phyloP scores from a whole-genome alignment of 1,284 basidiomycete genomes.

The Puccinia coronata region DNA sequence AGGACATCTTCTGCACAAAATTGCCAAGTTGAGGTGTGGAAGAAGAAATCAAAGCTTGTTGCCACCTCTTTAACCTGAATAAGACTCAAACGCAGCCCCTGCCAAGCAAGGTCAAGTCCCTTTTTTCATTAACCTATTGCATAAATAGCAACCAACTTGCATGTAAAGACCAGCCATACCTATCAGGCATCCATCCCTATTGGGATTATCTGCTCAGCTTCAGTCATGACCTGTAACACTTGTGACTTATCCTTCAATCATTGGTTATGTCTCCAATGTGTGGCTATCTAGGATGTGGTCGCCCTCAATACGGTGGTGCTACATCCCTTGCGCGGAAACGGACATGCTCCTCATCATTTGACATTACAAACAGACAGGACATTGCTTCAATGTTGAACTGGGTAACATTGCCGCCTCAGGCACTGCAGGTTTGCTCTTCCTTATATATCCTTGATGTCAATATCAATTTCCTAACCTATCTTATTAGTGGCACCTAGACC shows the following conservation, averaged over 20 bases:
- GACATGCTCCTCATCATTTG: conserved; percentile 83
- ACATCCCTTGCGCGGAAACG: conserved; percentile 85
- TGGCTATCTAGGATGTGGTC: conserved; percentile 90
- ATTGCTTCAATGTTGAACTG: conserved; percentile 86
- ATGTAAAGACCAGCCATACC: background rate
- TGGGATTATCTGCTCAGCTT: no score
- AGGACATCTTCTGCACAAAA: conserved; percentile 87
- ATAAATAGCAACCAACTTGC: conserved; percentile 48
- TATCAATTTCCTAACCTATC: background rate
- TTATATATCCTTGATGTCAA: background rate
- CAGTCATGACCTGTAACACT: conserved; percentile 72
- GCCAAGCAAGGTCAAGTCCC: conserved; percentile 62
- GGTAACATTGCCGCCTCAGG: conserved; percentile 97
- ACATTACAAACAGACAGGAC: conserved; percentile 75
- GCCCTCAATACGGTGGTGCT: conserved; percentile 81
- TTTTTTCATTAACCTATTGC: conserved; percentile 51
- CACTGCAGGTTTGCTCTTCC: conserved; percentile 68
- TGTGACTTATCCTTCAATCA: conserved; percentile 85
- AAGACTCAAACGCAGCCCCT: conserved; percentile 63
- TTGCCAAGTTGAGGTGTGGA: conserved; percentile 95
- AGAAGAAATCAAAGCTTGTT: conserved; percentile 84
- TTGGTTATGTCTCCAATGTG: conserved; percentile 94
- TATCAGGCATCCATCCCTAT: background rate
- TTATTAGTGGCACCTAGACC: conserved; percentile 66
- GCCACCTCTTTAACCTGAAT: conserved; percentile 81